These are phyloP conservation scores for Setaria italica DNA, from an alignment of 202 grass and related monocot species.

Conservation along the genomic window DNA sequence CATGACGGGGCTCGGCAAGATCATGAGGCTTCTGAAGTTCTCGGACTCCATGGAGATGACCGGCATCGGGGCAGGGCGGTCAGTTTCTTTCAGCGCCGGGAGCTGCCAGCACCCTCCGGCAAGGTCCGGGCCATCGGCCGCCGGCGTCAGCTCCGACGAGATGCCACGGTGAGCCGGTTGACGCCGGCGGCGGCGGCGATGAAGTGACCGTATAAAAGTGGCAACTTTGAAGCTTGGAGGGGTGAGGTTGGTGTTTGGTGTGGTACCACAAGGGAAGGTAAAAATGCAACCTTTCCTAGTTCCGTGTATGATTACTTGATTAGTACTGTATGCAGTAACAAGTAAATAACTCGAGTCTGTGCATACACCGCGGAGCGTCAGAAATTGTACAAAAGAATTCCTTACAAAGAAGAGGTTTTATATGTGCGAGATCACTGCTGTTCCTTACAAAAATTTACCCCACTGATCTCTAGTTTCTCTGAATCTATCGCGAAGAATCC, in stretches of 20 bases:
- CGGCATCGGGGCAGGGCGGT: constrained; percentile 4
- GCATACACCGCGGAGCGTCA: constrained; percentile 35
- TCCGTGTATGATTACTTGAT: background rate
- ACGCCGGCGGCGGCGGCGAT: background rate
- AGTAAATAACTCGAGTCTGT: constrained; percentile 33
- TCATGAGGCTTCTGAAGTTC: constrained; percentile 31
- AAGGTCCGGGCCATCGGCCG: constrained; percentile 28
- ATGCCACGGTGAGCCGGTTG: constrained; percentile 14
- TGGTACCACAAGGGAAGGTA: constrained; percentile 38
- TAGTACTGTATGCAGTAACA: background rate
- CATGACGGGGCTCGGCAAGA: constrained; percentile 45
- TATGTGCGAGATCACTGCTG: background rate
- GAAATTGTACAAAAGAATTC: constrained; percentile 58
- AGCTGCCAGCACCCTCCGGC: constrained; percentile 10
- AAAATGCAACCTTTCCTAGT: constrained; percentile 24
- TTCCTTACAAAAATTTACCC: background rate
- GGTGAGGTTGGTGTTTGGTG: background rate
- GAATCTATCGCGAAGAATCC: background rate
- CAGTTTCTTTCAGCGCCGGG: constrained; percentile 25
- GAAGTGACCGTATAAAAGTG: background rate
- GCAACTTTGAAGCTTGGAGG: constrained; percentile 24
- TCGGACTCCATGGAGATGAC: constrained; percentile 31
- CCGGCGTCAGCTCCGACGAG: constrained; percentile 25
- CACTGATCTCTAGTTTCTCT: background rate
- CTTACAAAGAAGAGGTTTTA: constrained; percentile 29